Conservation (phyloP, 1,284 basidiomycete species). For the Rhizoctonia solani region DNA sequence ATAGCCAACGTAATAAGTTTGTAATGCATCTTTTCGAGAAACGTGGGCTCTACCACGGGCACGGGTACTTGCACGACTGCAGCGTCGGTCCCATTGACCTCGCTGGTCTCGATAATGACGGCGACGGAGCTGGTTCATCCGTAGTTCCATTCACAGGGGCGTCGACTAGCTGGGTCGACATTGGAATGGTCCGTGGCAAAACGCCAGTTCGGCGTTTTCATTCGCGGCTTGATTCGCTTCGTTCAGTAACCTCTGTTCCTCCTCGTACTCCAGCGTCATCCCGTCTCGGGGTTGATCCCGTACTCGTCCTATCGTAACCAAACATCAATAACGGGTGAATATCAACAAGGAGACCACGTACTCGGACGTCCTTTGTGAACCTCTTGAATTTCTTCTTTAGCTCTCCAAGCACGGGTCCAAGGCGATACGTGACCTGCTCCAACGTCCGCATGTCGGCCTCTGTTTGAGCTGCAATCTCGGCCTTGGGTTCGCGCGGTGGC, state of each 20-base stretch:
- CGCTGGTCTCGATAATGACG: slow-evolving; percentile 30
- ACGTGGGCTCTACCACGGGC: slow-evolving; percentile 54
- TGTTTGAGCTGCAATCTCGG: slow-evolving; percentile 81
- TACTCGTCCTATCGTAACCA: slow-evolving; percentile 69
- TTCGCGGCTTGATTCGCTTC: neutral
- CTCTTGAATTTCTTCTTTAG: slow-evolving; percentile 93
- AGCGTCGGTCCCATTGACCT: slow-evolving; percentile 43
- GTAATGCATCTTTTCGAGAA: slow-evolving; percentile 88
- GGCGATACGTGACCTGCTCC: slow-evolving; percentile 82
- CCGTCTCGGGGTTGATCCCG: slow-evolving; percentile 53
- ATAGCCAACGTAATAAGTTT: slow-evolving; percentile 88
- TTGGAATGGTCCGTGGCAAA: neutral
- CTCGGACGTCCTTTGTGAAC: slow-evolving; percentile 82
- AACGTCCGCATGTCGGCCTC: slow-evolving; percentile 81
- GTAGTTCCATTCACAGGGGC: neutral
- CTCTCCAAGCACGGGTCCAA: slow-evolving; percentile 86
- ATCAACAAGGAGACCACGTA: slow-evolving; percentile 49
- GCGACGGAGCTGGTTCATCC: neutral
- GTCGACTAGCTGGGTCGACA: neutral
- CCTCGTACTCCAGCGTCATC: neutral
- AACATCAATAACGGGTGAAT: neutral
- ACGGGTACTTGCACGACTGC: neutral
- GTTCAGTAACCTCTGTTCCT: slow-evolving; percentile 19
- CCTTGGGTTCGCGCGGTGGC: slow-evolving; percentile 79
- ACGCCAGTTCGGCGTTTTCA: neutral